Percentiles rank a stretch among this genome's conserved stretches.
These are phyloP conservation scores for Ogataea salicorniae DNA, from an alignment of 805 yeast genomes.

Conservation along the genomic window DNA sequence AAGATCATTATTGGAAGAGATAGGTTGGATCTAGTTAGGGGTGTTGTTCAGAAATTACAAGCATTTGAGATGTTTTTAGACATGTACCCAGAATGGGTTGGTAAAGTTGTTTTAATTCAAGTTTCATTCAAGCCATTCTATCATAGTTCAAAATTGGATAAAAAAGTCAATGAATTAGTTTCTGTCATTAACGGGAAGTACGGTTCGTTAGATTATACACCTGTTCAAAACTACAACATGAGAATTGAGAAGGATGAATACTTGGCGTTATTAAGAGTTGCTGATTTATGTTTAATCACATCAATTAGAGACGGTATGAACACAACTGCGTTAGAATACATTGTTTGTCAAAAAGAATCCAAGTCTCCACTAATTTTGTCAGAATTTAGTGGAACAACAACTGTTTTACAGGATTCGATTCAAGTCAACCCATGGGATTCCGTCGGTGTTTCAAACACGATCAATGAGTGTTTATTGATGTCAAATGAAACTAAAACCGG, in stretches of 20 bases:
- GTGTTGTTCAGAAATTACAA: constrained; percentile 87
- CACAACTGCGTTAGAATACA: constrained; percentile 90
- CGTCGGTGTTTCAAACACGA: constrained; percentile 83
- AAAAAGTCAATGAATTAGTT: constrained; percentile 77
- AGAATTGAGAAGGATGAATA: constrained; percentile 85
- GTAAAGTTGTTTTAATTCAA: constrained; percentile 80
- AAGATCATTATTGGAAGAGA: constrained; percentile 92
- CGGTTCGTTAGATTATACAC: constrained; percentile 78
- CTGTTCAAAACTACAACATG: constrained; percentile 90
- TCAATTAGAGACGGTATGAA: constrained; percentile 95
- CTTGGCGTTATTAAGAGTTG: constrained; percentile 78
- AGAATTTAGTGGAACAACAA: constrained; percentile 88
- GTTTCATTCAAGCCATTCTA: constrained; percentile 77
- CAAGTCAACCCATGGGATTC: constrained; percentile 97
- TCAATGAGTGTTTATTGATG: constrained; percentile 63
- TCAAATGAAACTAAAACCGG: constrained; percentile 38
- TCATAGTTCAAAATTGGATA: constrained; percentile 62
- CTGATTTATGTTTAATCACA: constrained; percentile 85
- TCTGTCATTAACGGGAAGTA: constrained; percentile 77
- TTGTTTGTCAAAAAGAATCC: constrained; percentile 74
- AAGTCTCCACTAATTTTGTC: constrained; percentile 77
- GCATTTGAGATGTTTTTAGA: constrained; percentile 86
- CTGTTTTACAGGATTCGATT: constrained; percentile 65
- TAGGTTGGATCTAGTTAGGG: constrained; percentile 84
- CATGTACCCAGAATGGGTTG: constrained; percentile 88